Evolutionary conservation across 345 rosid species (phyloP).

Genomic region (Raphanus raphanistrum): DNA sequence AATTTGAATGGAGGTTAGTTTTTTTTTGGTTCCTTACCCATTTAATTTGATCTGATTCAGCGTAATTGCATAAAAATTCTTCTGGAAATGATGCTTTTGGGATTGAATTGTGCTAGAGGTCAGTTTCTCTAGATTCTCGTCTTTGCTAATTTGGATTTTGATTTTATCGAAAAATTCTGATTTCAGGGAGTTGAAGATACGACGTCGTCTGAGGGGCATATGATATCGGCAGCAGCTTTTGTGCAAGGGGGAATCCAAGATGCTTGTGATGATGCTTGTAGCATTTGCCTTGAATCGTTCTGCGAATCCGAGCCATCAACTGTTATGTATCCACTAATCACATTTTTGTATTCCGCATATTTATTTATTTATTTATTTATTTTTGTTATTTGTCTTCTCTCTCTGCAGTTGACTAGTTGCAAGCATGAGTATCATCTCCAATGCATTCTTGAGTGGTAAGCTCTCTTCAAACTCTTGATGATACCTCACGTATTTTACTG

Average conservation of each 20-base stretch:
- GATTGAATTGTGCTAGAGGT: not conserved
- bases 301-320: slow-evolving; percentile 84
- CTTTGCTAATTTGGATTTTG: not conserved
- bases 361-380: not conserved
- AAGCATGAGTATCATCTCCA: slow-evolving; percentile 98
- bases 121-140: not conserved
- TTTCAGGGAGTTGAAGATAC: slow-evolving; percentile 55
- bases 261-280: slow-evolving; percentile 94
- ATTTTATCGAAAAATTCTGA: not conserved
- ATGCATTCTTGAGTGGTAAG: slow-evolving; percentile 94
- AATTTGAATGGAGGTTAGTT: slow-evolving; percentile 43
- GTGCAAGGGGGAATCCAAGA: slow-evolving; percentile 98
- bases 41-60: slow-evolving; percentile 5
- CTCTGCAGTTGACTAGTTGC: slow-evolving; percentile 69
- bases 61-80: not conserved
- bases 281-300: slow-evolving; percentile 92
- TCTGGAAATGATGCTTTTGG: not conserved
- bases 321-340: slow-evolving; percentile 39
- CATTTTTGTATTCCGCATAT: not conserved
- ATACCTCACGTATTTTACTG: no score
- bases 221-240: slow-evolving; percentile 92
- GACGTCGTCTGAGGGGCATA: slow-evolving; percentile 55
- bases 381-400: not conserved
- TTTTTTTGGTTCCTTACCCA: not conserved
- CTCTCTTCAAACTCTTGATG: not conserved